Conservation (phyloP, 2,329 filamentous ascomycete genomes). For the Sporothrix curviconia region DNA sequence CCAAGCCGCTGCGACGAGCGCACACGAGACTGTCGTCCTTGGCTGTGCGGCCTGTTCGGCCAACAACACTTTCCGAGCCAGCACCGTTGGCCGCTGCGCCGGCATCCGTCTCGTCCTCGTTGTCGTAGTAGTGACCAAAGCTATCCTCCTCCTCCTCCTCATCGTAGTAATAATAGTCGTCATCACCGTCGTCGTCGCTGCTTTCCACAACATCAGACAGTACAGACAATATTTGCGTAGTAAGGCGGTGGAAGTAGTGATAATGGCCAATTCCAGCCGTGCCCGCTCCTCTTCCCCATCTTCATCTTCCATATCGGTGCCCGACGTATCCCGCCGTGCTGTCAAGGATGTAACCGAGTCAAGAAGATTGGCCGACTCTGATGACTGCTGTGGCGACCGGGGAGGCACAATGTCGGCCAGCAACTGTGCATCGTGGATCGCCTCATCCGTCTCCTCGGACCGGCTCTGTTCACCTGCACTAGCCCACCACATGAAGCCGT, state of each 20-base stretch:
- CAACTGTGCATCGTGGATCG: conserved; percentile 47
- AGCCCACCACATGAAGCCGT: conserved; percentile 85
- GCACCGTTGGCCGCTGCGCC: background rate
- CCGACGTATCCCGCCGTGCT: conserved; percentile 25
- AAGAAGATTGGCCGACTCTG: conserved; percentile 22
- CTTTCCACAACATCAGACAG: conserved; percentile 54
- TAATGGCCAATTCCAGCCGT: conserved; percentile 60
- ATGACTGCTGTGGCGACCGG: background rate
- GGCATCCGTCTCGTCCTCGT: background rate
- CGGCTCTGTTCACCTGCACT: conserved; percentile 68
- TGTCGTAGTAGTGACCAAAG: background rate
- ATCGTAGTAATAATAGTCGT: conserved; percentile 27
- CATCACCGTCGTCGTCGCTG: conserved; percentile 40
- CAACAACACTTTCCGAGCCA: background rate
- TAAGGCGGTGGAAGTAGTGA: conserved; percentile 79
- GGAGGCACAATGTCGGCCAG: conserved; percentile 45
- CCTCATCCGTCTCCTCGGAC: conserved; percentile 54
- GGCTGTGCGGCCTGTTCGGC: background rate
- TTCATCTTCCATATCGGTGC: conserved; percentile 21
- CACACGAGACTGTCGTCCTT: conserved; percentile 12
- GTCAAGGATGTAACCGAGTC: conserved; percentile 43
- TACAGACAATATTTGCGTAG: conserved; percentile 56
- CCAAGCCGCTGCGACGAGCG: conserved; percentile 12
- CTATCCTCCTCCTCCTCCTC: conserved; percentile 14
- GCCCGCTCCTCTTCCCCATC: conserved; percentile 39